Evolutionary conservation across 257 asterid species (phyloP), one percentile per base, ranked within the genome.

Genomic region (Nicotiana undulata): DNA sequence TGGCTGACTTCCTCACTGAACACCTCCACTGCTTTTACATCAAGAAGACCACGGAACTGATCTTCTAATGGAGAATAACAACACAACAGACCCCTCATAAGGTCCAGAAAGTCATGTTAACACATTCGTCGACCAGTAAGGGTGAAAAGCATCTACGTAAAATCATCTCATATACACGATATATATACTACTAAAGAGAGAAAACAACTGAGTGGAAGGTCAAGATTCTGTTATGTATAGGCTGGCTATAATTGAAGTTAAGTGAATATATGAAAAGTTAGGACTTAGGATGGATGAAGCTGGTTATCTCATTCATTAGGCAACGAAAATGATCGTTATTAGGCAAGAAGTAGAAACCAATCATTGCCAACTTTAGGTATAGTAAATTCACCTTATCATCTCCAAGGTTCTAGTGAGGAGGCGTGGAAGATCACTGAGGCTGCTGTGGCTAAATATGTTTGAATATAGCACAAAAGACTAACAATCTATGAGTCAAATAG

Each of bases 261-360:
- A 66, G 67, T 81, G 58, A 81, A 59, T 61, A 63, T 86, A 85
- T 83, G 37, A 84, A 81, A 83, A 60, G 85, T 81, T 56, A 84
- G 88, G 76, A 83, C 82, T 81, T 46, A 84, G 88, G 70, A 83
- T 84, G 88, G 86, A 88, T 86, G 70, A 86, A 84, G 49, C 65
- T 79, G 3, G 81, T 83, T 28, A 88, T 84, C 82, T 88, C 89
- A 29, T 86, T 86, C 89, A 88, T 83, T 53, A 88, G 91, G 56
- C 58, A 59, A 77, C 74, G 85, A 81, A 86, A 88, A 79, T 88
- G 88, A 17, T 88, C 88, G 44, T 88, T 88, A 75, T 88, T 86
- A 6, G 91, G 91, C 80, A 88, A 65, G 88, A 88, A 88, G 60
- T 78, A 88, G 88, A 88, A 88, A 13, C 91, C 91, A 32, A 88